These are phyloP conservation scores for Trichoderma erinaceum DNA, from an alignment of 495 filamentous ascomycete genomes.

Conservation along the genomic window DNA sequence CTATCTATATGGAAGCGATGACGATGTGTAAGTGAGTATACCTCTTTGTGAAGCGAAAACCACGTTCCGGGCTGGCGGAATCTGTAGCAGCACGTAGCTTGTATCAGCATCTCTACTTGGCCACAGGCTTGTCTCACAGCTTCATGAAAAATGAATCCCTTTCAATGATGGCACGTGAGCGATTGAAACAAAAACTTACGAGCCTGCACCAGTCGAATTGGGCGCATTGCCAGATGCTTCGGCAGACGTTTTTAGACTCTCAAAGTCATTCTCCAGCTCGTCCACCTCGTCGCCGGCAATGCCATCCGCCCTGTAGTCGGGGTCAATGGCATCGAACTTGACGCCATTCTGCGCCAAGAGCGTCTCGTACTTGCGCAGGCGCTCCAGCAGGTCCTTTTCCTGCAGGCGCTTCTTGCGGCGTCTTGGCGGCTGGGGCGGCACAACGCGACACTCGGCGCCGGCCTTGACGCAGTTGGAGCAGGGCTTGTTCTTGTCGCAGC, in stretches of 20 bases:
- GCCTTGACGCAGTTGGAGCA: slow-evolving; percentile 62
- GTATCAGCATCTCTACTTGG: background rate
- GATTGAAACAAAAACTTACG: slow-evolving; percentile 6
- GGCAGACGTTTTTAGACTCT: slow-evolving; percentile 34
- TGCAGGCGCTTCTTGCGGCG: slow-evolving; percentile 53
- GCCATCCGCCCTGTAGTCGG: slow-evolving; percentile 38
- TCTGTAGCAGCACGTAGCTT: background rate
- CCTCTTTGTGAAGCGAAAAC: slow-evolving; percentile 39
- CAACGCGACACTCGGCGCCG: slow-evolving; percentile 52
- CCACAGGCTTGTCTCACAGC: background rate
- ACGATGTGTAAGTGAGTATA: slow-evolving; percentile 16
- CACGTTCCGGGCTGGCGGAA: slow-evolving; percentile 28
- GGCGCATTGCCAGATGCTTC: background rate
- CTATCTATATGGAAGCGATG: background rate
- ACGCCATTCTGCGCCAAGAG: slow-evolving; percentile 48
- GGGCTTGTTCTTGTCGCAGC: slow-evolving; percentile 58
- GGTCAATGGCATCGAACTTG: slow-evolving; percentile 38
- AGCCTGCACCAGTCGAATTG: background rate
- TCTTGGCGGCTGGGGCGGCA: slow-evolving; percentile 52
- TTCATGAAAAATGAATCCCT: background rate
- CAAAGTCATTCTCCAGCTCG: slow-evolving; percentile 44
- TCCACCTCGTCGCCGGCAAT: slow-evolving; percentile 41
- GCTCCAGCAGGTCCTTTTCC: slow-evolving; percentile 45
- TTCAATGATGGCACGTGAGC: background rate
- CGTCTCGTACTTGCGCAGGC: slow-evolving; percentile 49